Evolutionary conservation across 225 moss, liverwort and hornwort genomes (phyloP).

Genomic region (Physcomitrellopsis africana): DNA sequence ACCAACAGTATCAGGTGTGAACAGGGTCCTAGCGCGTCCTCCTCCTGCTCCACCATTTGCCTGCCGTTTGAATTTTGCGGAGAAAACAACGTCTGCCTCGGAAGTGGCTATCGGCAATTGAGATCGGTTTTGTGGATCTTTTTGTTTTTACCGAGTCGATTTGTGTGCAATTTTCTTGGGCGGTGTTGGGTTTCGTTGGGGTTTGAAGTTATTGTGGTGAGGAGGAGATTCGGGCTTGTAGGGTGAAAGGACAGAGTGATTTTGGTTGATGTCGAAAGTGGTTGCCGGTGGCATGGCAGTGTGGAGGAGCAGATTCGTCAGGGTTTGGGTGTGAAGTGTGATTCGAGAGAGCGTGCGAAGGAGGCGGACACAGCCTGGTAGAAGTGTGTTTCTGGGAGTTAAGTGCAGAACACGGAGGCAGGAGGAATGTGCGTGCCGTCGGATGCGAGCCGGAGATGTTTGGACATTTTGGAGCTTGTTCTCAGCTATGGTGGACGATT

Average conservation of each 20-base stretch:
- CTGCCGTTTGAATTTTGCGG: no score
- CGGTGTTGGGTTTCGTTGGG: neutral
- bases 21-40: no score
- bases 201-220: neutral
- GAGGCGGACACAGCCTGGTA: neutral
- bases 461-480: neutral
- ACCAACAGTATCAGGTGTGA: no score
- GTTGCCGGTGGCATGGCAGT: slow-evolving; percentile 16
- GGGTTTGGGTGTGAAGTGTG: neutral
- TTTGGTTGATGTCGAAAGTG: slow-evolving; percentile 23
- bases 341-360: slow-evolving; percentile 23
- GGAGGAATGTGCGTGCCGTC: slow-evolving; percentile 32
- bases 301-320: slow-evolving; percentile 29
- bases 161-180: slow-evolving; percentile 11
- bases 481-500: neutral
- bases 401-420: slow-evolving; percentile 27
- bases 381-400: slow-evolving; percentile 34
- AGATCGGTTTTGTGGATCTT: no score
- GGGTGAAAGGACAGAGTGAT: neutral
- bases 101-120: no score
- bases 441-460: slow-evolving; percentile 32
- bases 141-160: neutral
- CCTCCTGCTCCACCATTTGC: no score
- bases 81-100: no score
- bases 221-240: slow-evolving; percentile 6